Conservation (phyloP, 2,329 filamentous ascomycete species). For the Botrytis pseudocinerea region DNA sequence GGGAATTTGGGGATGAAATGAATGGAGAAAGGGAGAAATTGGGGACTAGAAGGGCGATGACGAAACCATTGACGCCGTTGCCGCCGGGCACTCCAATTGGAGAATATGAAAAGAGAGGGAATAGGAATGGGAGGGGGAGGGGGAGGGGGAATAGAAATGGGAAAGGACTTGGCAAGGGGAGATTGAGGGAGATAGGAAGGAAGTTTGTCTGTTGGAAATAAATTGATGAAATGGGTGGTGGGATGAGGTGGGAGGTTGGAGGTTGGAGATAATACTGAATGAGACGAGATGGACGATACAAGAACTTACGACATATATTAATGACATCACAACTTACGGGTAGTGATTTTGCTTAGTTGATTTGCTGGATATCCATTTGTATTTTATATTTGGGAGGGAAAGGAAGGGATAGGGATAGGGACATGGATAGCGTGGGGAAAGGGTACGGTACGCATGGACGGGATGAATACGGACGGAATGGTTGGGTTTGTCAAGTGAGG, state of each 20-base stretch:
- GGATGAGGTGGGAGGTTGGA: not conserved
- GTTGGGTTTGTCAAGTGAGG: not conserved
- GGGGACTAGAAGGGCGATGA: slow-evolving; percentile 16
- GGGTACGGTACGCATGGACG: not conserved
- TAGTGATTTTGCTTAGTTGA: not conserved
- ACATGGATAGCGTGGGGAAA: not conserved
- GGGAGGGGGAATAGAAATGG: not conserved
- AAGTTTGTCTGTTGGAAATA: slow-evolving; percentile 31
- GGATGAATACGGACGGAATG: not conserved
- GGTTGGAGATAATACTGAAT: not conserved
- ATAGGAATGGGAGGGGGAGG: not conserved
- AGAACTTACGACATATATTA: slow-evolving; percentile 12
- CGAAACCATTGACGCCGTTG: slow-evolving; percentile 14
- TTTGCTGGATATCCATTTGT: slow-evolving; percentile 7
- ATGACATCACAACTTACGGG: slow-evolving; percentile 1
- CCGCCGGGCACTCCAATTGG: not conserved
- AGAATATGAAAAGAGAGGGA: not conserved
- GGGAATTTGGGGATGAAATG: not conserved
- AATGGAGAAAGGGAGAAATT: not conserved
- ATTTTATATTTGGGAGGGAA: not conserved
- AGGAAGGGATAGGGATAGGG: not conserved
- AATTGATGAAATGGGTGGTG: not conserved
- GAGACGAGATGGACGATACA: not conserved
- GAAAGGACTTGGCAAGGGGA: not conserved
- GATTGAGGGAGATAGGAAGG: slow-evolving; percentile 11